These are phyloP conservation scores for Eremochloa ophiuroides DNA, from an alignment of 176 grass and related monocot genomes.

Conservation along the genomic window DNA sequence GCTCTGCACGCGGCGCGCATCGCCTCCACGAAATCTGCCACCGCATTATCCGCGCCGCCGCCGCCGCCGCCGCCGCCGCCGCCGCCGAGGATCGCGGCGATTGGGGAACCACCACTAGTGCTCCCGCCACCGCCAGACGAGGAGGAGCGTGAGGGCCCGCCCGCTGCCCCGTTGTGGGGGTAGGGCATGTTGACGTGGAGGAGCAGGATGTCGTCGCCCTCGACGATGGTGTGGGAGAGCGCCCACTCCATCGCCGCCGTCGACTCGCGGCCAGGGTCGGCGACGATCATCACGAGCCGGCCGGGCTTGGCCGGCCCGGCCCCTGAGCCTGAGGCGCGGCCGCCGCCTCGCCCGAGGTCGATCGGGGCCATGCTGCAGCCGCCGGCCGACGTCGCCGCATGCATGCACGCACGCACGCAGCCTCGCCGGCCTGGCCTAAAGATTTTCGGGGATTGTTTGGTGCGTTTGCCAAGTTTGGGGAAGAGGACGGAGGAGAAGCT, in stretches of 20 bases:
- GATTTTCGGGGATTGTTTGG: background rate
- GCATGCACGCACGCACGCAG: constrained; percentile 22
- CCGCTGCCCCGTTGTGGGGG: constrained; percentile 3
- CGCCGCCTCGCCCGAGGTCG: background rate
- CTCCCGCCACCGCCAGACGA: constrained; percentile 4
- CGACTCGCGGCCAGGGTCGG: constrained; percentile 66
- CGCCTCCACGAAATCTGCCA: constrained; percentile 51
- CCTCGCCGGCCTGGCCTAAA: constrained; percentile 39
- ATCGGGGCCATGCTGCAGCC: constrained; percentile 37
- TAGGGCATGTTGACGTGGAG: constrained; percentile 67
- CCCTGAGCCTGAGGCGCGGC: background rate
- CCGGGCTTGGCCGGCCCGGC: constrained; percentile 26
- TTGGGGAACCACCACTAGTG: constrained; percentile 20
- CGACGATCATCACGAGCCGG: constrained; percentile 72
- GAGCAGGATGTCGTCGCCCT: constrained; percentile 75
- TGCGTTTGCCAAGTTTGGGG: constrained; percentile 40
- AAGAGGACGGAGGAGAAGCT: background rate
- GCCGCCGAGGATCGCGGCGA: constrained; percentile 16
- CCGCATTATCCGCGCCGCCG: constrained; percentile 12
- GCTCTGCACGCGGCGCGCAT: constrained; percentile 61
- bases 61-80: background rate
- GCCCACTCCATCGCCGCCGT: constrained; percentile 77
- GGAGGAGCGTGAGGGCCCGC: constrained; percentile 11
- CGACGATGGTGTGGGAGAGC: constrained; percentile 63
- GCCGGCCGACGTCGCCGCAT: constrained; percentile 35